Percentiles rank a stretch among this genome's conserved stretches.
Evolutionary conservation across 345 rosid species (phyloP).

Genomic region (Garcia nutans): DNA sequence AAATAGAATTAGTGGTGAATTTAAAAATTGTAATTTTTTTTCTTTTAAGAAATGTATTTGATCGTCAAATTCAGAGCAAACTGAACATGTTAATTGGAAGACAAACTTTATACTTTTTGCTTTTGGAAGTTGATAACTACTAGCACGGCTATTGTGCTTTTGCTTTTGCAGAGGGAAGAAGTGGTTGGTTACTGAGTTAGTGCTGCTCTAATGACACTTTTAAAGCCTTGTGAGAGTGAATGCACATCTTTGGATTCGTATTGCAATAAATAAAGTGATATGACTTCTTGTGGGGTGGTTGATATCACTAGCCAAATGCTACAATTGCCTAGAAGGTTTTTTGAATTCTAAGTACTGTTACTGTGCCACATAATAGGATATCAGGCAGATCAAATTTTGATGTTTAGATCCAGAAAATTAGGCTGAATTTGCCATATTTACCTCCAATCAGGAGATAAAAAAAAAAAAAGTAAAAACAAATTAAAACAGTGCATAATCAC

Average conservation of each 20-base stretch:
- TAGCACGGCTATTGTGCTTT: background rate
- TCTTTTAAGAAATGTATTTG: too few species aligned
- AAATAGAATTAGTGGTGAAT: too few species aligned
- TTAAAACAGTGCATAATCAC: too few species aligned
- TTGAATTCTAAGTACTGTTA: slow-evolving; percentile 1
- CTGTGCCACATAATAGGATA: background rate
- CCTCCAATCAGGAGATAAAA: background rate
- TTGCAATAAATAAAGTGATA: slow-evolving; percentile 1
- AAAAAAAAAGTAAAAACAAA: background rate
- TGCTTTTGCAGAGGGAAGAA: too few species aligned
- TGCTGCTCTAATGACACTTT: too few species aligned
- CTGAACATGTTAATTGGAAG: background rate
- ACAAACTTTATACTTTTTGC: background rate
- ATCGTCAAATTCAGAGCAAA: background rate
- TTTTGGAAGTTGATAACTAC: background rate
- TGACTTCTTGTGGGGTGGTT: slow-evolving; percentile 20
- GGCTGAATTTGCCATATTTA: too few species aligned
- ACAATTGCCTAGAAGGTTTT: slow-evolving; percentile 7
- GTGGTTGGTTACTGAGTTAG: background rate
- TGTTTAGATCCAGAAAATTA: too few species aligned
- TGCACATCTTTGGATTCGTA: slow-evolving; percentile 21
- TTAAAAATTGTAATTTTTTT: too few species aligned
- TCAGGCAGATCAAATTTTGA: too few species aligned
- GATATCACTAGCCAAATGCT: slow-evolving; percentile 16
- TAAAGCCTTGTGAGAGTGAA: background rate